Evolutionary conservation across 768 basidiomycete species (phyloP).

Genomic region (Wakefieldia striispora): DNA sequence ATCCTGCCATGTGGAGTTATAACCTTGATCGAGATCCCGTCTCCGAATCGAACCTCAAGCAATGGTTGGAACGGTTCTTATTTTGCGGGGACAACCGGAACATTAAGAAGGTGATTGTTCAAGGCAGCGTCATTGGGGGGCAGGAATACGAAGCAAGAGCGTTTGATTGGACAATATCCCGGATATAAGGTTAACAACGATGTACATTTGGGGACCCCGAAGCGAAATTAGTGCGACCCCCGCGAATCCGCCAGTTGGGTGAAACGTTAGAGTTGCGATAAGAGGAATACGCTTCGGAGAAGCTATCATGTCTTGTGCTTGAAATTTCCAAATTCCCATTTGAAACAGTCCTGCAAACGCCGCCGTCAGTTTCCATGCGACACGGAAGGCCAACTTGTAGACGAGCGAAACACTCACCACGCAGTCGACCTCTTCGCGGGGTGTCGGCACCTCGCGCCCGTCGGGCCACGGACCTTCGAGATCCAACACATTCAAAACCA

Average conservation of each 20-base stretch:
- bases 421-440: slow-evolving; percentile 65
- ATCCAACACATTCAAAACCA: slow-evolving; percentile 54
- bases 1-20: slow-evolving; percentile 54
- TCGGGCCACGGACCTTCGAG: slow-evolving; percentile 43
- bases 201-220: not conserved
- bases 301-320: slow-evolving; percentile 19
- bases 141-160: slow-evolving; percentile 31
- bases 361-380: not conserved
- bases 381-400: not conserved
- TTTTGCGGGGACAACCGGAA: slow-evolving; percentile 88
- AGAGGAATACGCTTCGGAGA: not conserved
- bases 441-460: slow-evolving; percentile 50
- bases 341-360: slow-evolving; percentile 64
- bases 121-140: slow-evolving; percentile 78
- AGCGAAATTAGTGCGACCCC: slow-evolving; percentile 2
- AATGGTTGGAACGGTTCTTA: slow-evolving; percentile 76
- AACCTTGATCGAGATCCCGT: slow-evolving; percentile 36
- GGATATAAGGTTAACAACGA: slow-evolving; percentile 6
- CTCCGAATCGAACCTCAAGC: slow-evolving; percentile 40
- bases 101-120: slow-evolving; percentile 78
- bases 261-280: slow-evolving; percentile 2
- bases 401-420: slow-evolving; percentile 39
- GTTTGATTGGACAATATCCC: not conserved
- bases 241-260: not conserved
- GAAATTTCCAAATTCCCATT: slow-evolving; percentile 68